Base-by-base conservation (phyloP, 345 rosid genomes). In the Eucalyptus polyanthemos region DNA sequence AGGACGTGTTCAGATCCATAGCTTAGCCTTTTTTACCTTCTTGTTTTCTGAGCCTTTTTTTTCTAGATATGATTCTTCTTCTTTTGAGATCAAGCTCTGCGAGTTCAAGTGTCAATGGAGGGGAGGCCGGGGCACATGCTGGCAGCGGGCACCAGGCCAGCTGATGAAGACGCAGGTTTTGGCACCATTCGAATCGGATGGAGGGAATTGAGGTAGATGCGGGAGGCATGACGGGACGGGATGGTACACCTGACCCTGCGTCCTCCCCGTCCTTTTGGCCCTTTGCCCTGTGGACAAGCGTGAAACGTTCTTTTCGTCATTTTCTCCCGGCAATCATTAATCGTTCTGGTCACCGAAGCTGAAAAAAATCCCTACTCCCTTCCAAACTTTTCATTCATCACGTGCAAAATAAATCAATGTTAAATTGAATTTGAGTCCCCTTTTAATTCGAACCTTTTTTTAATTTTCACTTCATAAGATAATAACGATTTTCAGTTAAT, bases 401-500 rank as follows among this genome's bases (percentile, higher is more conserved):
- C 58, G 25, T 53, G 58, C 25, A 4, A 53, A 53, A 53, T 16
- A 16, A 51, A 31, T 29, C 4, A 14, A 67, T 31, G 5, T 17
- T 22, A 17, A 17, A 24, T 34, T 34, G 9, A 19, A 34, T 11
- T 37, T 1, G 3, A 21, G 5, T 21, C 5, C 9, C 83, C 3
- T 2, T 76, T 21, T 11, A 8, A 37, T 40, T 5, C 9, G 0
- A 37, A 10, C 14, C 11, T 3, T 40, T 72, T 72, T 10, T 6
- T 21, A 19, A 14, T 72, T 72, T 19, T 37, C 12, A 2, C 27
- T 13, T 72, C 5, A 8, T 34, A 17, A 72, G 42, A 19, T 2
- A 17, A 19, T 0, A 34, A 0, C 2, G 5, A 22, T 12, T 76
- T 40, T 76, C 27, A 11, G 1, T 76, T 25, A 8, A 3, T 37